phyloP scores from a whole-genome alignment of 331 rosid genomes.

The Rosa hybrid region DNA sequence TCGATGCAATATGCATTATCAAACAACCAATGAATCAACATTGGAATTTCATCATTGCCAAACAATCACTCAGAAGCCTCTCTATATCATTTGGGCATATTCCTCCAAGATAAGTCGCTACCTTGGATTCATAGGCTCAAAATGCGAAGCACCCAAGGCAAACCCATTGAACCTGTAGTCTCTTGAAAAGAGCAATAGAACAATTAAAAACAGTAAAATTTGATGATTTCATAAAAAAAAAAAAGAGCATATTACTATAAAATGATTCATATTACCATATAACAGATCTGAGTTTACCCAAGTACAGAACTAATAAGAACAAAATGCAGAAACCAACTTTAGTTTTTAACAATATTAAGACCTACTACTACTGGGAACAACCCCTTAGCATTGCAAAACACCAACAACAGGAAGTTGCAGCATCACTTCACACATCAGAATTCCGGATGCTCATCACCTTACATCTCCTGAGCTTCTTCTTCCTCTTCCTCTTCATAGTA shows the following conservation, averaged over 20 bases:
- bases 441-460: slow-evolving; percentile 2
- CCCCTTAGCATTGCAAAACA: slow-evolving; percentile 28
- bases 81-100: too few species aligned
- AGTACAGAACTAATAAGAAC: slow-evolving; percentile 19
- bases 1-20: not conserved
- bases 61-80: too few species aligned
- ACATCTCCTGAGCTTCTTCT: slow-evolving; percentile 33
- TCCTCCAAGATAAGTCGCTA: too few species aligned
- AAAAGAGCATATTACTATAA: too few species aligned
- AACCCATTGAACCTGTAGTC: too few species aligned
- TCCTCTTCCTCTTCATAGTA: slow-evolving; percentile 59
- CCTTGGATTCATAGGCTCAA: not conserved
- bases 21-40: not conserved
- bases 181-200: too few species aligned
- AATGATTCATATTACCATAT: not conserved
- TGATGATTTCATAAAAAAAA: not conserved
- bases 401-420: slow-evolving; percentile 71
- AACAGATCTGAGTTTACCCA: not conserved
- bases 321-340: slow-evolving; percentile 15
- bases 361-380: slow-evolving; percentile 32
- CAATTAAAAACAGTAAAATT: too few species aligned
- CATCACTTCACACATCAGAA: slow-evolving; percentile 1
- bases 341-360: slow-evolving; percentile 18
- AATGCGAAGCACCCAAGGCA: not conserved
- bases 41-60: too few species aligned